phyloP scores from a whole-genome alignment of 2,329 filamentous ascomycete genomes.

The Ilyonectria destructans region DNA sequence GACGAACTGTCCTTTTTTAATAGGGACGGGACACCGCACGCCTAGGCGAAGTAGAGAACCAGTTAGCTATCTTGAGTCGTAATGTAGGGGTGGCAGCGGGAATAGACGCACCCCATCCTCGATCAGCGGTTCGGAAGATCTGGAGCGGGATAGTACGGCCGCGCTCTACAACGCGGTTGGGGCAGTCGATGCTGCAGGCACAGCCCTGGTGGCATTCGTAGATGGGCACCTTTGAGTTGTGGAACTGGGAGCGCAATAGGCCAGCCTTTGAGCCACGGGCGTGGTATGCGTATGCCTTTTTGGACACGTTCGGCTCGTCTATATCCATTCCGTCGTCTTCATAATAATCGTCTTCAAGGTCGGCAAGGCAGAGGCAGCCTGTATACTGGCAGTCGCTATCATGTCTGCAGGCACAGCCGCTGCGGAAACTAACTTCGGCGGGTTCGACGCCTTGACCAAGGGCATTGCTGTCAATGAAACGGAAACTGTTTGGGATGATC shows the following conservation, averaged over 20 bases:
- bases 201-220: conserved; percentile 87
- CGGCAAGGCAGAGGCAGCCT: conserved; percentile 79
- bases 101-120: conserved; percentile 79
- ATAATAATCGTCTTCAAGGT: conserved; percentile 69
- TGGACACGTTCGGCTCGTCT: conserved; percentile 43
- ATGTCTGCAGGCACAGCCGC: conserved; percentile 78
- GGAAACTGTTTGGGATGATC: conserved; percentile 75
- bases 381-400: conserved; percentile 78
- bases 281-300: conserved; percentile 76
- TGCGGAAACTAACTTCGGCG: conserved; percentile 74
- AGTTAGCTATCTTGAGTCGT: neutral
- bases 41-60: conserved; percentile 57
- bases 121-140: conserved; percentile 81
- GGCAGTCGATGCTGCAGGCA: conserved; percentile 75
- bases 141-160: conserved; percentile 81
- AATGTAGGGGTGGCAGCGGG: neutral
- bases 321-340: conserved; percentile 53
- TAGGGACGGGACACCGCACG: conserved; percentile 75
- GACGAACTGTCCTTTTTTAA: conserved; percentile 83
- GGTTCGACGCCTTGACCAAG: conserved; percentile 73
- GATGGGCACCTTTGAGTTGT: conserved; percentile 74
- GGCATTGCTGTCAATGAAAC: conserved; percentile 77
- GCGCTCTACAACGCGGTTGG: conserved; percentile 83
- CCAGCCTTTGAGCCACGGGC: conserved; percentile 67
- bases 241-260: conserved; percentile 66